Evolutionary conservation across 78 protist species (phyloP).

Genomic region (Emiliania huxleyi): DNA sequence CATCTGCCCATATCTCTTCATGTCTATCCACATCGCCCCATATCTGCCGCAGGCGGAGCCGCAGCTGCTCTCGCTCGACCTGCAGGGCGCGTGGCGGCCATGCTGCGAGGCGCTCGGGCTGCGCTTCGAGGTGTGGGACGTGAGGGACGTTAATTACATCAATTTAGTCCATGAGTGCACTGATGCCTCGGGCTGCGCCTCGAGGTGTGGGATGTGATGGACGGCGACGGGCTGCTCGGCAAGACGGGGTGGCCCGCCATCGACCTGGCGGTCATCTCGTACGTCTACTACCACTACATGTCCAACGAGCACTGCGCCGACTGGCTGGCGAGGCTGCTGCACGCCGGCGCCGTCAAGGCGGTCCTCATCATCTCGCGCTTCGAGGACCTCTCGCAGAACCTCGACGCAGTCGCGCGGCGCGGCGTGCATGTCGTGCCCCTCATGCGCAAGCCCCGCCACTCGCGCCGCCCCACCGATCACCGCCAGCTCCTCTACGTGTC

Average conservation of each 20-base stretch:
- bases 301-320: neutral
- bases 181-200: no score
- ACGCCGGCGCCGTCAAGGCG: neutral
- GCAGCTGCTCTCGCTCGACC: neutral
- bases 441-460: neutral
- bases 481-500: neutral
- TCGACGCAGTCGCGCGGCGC: neutral
- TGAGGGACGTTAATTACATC: neutral
- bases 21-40: no score
- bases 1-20: no score
- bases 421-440: neutral
- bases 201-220: neutral
- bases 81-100: neutral
- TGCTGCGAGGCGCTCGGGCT: neutral
- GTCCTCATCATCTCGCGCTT: neutral
- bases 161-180: no score
- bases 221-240: neutral
- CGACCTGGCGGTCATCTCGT: neutral
- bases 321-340: neutral
- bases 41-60: neutral
- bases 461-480: neutral
- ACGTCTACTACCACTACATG: slow-evolving; percentile 16
- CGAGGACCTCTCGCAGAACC: neutral
- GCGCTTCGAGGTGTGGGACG: neutral
- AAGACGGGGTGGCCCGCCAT: neutral